Base-by-base conservation (phyloP, 805 yeast species). In the Ogataea populi-albae region DNA sequence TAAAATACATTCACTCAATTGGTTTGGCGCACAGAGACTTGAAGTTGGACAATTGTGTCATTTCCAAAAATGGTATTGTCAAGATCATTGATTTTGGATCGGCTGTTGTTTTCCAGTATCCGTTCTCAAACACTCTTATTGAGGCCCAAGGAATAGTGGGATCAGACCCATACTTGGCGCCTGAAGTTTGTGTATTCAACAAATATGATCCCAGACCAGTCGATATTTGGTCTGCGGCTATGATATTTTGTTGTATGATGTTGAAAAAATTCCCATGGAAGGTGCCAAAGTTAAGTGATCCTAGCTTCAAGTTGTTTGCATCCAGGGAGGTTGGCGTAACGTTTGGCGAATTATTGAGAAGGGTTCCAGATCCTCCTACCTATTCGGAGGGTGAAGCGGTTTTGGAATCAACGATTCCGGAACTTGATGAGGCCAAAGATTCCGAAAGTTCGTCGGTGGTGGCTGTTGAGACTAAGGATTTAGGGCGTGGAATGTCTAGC, bases 261-360 rank as follows among this genome's bases (percentile, higher is more conserved):
- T 68, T 88, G 58, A 82, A 86, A 55, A 84, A 87, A 64, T 88
- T 88, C 64, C 96, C 96, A 6, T 88, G 96, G 96, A 87, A 86
- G 56, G 86, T 86, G 6, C 96, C 97, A 6, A 82, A 86, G 53
- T 61, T 79, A 34, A 69, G 81, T 33, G 96, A 88, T 60, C 76
- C 79, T 48, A 81, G 93, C 43, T 89, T 88, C 65, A 86, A 84
- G 61, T 59, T 86, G 48, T 89, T 86, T 57, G 82, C 91, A 29
- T 76, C 85, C 18, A 76, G 88, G 20, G 81, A 76, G 47, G 74
- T 80, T 22, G 84, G 84, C 38, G 77, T 70, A 34, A 75, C 88
- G 1, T 64, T 85, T 41, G 78, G 80, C 46, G 79, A 82, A 18
- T 54, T 80, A 32, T 68, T 81, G 38, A 72, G 78, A 40, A 62